These are phyloP conservation scores for Crithidia expoeki DNA, from an alignment of 208 protist species.

Conservation along the genomic window DNA sequence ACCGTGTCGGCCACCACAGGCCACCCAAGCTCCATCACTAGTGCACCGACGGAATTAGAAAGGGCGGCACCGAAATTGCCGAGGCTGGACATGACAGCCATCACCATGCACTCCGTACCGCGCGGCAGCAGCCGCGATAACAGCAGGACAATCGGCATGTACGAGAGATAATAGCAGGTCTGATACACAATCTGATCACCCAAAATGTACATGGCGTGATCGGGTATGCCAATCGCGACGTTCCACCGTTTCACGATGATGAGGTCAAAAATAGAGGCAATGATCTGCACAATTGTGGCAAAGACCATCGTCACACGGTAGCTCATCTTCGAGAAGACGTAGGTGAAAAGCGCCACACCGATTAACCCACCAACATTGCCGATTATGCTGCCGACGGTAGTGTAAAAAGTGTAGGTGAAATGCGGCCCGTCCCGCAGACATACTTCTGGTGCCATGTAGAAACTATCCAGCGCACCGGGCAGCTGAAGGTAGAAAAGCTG, in stretches of 20 bases:
- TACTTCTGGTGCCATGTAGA: conserved; percentile 48
- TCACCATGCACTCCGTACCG: conserved; percentile 73
- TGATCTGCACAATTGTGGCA: conserved; percentile 46
- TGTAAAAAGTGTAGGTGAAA: conserved; percentile 69
- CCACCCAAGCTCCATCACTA: conserved; percentile 54
- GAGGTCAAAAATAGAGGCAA: conserved; percentile 69
- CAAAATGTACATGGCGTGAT: conserved; percentile 71
- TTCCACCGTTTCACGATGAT: conserved; percentile 85
- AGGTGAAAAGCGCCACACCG: conserved; percentile 58
- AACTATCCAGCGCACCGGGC: conserved; percentile 55
- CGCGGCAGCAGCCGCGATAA: conserved; percentile 44
- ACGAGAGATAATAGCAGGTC: conserved; percentile 21
- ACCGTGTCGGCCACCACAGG: conserved; percentile 39
- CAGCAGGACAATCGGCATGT: conserved; percentile 18
- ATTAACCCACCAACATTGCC: conserved; percentile 49
- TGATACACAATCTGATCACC: conserved; percentile 72
- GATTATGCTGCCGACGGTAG: conserved; percentile 50
- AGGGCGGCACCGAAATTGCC: conserved; percentile 66
- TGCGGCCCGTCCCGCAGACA: conserved; percentile 62
- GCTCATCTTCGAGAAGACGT: conserved; percentile 55
- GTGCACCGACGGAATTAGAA: conserved; percentile 44
- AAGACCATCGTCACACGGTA: conserved; percentile 69
- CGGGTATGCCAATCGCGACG: conserved; percentile 50
- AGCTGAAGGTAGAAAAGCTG: conserved; percentile 57
- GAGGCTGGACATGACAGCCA: conserved; percentile 69